These are phyloP conservation scores for Xylaria sp. DNA, from an alignment of 2,329 filamentous ascomycete genomes.

Conservation along the genomic window DNA sequence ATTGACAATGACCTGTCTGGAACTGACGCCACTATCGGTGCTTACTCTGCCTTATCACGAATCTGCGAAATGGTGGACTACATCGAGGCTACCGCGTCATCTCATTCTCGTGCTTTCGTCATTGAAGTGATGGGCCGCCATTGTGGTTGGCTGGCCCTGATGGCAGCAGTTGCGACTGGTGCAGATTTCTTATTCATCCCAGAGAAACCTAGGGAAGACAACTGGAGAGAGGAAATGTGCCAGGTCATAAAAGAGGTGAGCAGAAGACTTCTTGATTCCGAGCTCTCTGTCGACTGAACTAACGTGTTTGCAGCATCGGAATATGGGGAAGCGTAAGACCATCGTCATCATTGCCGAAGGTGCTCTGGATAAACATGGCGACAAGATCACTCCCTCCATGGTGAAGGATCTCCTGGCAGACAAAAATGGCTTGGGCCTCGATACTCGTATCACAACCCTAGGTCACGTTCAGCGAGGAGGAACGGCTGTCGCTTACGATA, in stretches of 20 bases:
- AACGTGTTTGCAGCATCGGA: conserved; percentile 73
- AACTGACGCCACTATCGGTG: conserved; percentile 97
- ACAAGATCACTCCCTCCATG: conserved; percentile 81
- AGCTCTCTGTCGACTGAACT: conserved; percentile 16
- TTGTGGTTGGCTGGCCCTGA: conserved; percentile 96
- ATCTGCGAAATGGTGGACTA: conserved; percentile 98
- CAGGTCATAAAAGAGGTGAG: conserved; percentile 76
- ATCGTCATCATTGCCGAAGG: conserved; percentile 98
- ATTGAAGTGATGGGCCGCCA: conserved; percentile 99
- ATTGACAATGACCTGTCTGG: conserved; percentile 99
- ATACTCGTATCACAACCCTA: conserved; percentile 93
- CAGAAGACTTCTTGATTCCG: background rate
- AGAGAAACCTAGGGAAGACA: conserved; percentile 86
- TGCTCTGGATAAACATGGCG: conserved; percentile 84
- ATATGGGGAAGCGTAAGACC: conserved; percentile 92
- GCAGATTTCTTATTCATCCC: conserved; percentile 98
- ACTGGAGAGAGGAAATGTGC: conserved; percentile 93
- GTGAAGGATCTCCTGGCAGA: conserved; percentile 91
- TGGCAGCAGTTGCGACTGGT: conserved; percentile 93
- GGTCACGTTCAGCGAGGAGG: conserved; percentile 98
- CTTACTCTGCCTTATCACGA: conserved; percentile 90
- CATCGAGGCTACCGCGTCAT: conserved; percentile 93
- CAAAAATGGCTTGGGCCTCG: conserved; percentile 79
- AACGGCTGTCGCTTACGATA: conserved; percentile 90
- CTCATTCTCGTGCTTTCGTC: conserved; percentile 95